These are phyloP conservation scores for Coelastrella sp. DNA, from an alignment of 139 green algal species.

Conservation along the genomic window DNA sequence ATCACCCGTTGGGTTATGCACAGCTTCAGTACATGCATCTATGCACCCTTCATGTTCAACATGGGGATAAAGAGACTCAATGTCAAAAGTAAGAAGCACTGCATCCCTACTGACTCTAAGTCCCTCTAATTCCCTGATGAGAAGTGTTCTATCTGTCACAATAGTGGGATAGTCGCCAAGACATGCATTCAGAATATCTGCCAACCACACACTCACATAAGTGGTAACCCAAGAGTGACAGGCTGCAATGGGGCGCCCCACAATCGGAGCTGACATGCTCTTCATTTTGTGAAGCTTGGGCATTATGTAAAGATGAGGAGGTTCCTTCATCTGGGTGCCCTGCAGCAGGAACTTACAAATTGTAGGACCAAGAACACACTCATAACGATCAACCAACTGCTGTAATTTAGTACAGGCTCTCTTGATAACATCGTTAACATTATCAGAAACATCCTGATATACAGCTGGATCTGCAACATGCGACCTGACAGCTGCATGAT, in stretches of 20 bases:
- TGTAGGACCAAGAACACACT: not conserved
- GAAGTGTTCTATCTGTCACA: not conserved
- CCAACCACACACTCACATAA: not conserved
- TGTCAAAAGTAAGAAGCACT: not conserved
- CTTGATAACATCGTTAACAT: too few species aligned
- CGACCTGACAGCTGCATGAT: too few species aligned
- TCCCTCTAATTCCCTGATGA: not conserved
- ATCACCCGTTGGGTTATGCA: too few species aligned
- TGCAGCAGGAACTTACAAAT: not conserved
- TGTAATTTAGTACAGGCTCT: too few species aligned
- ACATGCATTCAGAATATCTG: not conserved
- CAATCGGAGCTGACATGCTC: not conserved
- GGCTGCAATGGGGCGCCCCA: not conserved
- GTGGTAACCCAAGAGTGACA: not conserved
- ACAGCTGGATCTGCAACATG: too few species aligned
- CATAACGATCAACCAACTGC: too few species aligned
- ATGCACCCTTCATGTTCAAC: not conserved
- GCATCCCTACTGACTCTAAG: not conserved
- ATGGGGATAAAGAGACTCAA: not conserved
- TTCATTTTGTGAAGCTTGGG: not conserved
- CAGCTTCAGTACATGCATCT: too few species aligned
- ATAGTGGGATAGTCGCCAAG: not conserved
- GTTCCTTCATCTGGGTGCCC: not conserved
- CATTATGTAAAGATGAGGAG: not conserved
- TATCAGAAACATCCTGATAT: too few species aligned